Percentiles rank a stretch among this genome's conserved stretches.
phyloP scores from a whole-genome alignment of 2,329 filamentous ascomycete genomes.

The Penicillium paneum region DNA sequence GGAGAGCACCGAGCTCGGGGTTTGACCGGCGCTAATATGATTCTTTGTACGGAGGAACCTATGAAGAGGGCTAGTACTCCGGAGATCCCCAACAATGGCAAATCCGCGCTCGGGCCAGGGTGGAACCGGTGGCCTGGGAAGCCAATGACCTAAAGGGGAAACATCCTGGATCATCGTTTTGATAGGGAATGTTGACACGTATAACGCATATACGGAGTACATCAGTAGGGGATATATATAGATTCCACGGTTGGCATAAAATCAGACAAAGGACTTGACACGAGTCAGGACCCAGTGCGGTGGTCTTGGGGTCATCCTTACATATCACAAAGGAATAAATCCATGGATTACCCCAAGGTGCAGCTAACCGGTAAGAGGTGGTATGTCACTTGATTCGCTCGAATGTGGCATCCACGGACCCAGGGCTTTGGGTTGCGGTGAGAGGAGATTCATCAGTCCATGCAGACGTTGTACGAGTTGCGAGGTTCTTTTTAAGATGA shows the following conservation, averaged over 20 bases:
- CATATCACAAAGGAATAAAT: not conserved
- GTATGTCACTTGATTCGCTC: not conserved
- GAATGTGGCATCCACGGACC: not conserved
- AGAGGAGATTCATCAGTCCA: not conserved
- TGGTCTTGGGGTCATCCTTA: slow-evolving; percentile 3
- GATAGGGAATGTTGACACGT: not conserved
- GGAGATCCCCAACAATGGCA: too few species aligned
- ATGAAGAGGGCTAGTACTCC: not conserved
- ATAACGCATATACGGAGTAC: not conserved
- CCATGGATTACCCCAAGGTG: not conserved
- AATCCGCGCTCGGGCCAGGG: not conserved
- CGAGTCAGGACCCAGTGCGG: not conserved
- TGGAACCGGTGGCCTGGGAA: not conserved
- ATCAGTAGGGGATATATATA: not conserved
- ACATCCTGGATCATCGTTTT: not conserved
- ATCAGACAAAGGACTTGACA: not conserved
- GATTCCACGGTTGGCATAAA: not conserved
- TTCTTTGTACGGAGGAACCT: not conserved
- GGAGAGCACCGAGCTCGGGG: not conserved
- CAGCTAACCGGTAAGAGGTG: not conserved
- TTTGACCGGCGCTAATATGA: not conserved
- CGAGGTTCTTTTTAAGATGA: not conserved
- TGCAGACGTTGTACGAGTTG: not conserved
- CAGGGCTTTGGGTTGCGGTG: slow-evolving; percentile 5
- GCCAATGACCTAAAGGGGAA: not conserved